Conservation (phyloP, 2,329 filamentous ascomycete genomes). For the Phoma sp. region DNA sequence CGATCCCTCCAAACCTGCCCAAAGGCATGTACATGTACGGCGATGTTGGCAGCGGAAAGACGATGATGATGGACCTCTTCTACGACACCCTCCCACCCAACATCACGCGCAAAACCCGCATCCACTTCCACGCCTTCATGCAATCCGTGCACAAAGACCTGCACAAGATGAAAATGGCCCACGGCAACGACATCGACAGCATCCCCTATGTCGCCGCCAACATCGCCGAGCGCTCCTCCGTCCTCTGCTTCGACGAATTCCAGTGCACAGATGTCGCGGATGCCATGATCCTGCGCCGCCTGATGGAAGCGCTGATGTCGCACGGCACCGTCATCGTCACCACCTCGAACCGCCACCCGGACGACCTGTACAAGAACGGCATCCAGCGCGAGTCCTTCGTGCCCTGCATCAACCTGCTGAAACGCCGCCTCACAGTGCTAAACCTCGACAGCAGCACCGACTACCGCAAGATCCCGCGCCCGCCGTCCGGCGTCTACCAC, state of each 20-base stretch:
- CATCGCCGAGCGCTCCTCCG: constrained; percentile 82
- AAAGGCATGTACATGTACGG: constrained; percentile 94
- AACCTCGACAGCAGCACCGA: constrained; percentile 95
- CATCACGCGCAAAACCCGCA: constrained; percentile 83
- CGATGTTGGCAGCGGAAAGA: constrained; percentile 97
- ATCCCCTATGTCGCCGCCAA: constrained; percentile 94
- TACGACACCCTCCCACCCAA: constrained; percentile 86
- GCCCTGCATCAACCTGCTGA: constrained; percentile 91
- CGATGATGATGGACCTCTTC: constrained; percentile 99
- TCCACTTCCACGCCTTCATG: constrained; percentile 99
- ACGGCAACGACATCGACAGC: constrained; percentile 88
- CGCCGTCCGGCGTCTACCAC: constrained; percentile 92
- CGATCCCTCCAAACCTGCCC: constrained; percentile 76
- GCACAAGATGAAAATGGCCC: constrained; percentile 85
- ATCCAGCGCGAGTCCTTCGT: constrained; percentile 96
- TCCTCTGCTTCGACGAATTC: constrained; percentile 98
- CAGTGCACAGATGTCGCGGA: constrained; percentile 98
- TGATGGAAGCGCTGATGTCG: constrained; percentile 90
- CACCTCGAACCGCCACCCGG: constrained; percentile 94
- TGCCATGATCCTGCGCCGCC: constrained; percentile 92
- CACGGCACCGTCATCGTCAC: constrained; percentile 97
- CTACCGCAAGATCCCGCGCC: constrained; percentile 94
- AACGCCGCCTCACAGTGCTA: constrained; percentile 81
- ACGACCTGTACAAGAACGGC: constrained; percentile 97
- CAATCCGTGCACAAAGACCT: constrained; percentile 92